Base-by-base conservation (phyloP, 202 grass and related monocot genomes). In the Bolboschoenoplectus hybrid region DNA sequence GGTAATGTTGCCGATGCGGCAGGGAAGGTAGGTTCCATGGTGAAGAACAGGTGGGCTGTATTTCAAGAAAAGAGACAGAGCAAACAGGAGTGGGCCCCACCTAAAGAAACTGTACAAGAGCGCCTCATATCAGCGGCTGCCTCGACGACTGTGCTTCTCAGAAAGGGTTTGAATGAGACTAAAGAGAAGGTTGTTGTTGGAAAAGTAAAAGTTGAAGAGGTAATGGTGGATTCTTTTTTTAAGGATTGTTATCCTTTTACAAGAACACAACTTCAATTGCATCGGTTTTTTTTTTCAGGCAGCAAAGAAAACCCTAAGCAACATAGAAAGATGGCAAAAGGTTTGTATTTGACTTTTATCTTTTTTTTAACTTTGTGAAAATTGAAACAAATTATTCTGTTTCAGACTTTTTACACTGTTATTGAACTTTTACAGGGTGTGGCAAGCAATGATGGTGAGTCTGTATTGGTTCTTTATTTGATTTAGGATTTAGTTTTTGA, bases 291-390 rank as follows among this genome's bases (percentile, higher is more conserved):
- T 20, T 62, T 81, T 90, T 86, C 71, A 98, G 93, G 97, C 91
- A 90, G 91, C 97, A 66, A 98, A 98, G 86, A 98, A 98, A 69
- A 96, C 96, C 84, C 87, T 98, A 64, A 98, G 89, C 82, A 98
- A 94, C 72, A 95, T 98, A 78, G 96, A 98, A 85, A 87, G 93
- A 62, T 98, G 96, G 96, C 93, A 95, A 89, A 98, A 98, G 96
- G 96, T 98, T 64, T 87, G 88, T 85, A 40, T 87, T 87, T n/a
- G 6, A 6, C 2, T 26, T 26, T 86, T 74, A 26, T 38, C 82
- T 56, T 71, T 79, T 44, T 75, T 10, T 84, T 90, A 45, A 39
- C 52, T 86, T 60, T 41, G 47, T 66, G 9, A 63, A n/a, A 81
- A 61, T 61, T 61, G 36, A 49, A 65, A 14, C 12, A 16, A 84